Evolutionary conservation across 257 asterid species (phyloP).

Genomic region (Solanum pinnatisectum): DNA sequence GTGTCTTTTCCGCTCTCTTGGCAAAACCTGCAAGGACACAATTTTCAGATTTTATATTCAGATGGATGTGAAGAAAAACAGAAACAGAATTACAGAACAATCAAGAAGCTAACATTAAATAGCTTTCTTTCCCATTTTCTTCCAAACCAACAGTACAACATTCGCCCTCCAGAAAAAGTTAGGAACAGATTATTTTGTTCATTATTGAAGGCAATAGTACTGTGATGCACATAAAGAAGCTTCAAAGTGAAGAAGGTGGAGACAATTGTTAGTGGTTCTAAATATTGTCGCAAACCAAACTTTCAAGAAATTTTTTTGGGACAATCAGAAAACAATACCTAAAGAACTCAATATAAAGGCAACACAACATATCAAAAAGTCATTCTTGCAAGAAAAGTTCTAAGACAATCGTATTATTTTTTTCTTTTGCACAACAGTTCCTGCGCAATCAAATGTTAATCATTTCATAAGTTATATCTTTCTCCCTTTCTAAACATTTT

Average conservation of each 20-base stretch:
- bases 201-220: not conserved
- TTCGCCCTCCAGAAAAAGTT: not conserved
- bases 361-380: not conserved
- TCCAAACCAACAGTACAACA: not conserved
- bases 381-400: not conserved
- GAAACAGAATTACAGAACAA: not conserved
- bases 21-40: slow-evolving; percentile 50
- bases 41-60: not conserved
- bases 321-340: not conserved
- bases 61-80: not conserved
- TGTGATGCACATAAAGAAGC: not conserved
- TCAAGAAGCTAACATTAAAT: not conserved
- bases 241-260: not conserved
- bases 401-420: not conserved
- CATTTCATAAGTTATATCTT: not conserved
- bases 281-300: not conserved
- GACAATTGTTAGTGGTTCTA: not conserved
- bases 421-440: not conserved
- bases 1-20: slow-evolving; percentile 82
- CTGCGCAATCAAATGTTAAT: not conserved
- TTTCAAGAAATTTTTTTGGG: not conserved
- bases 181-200: not conserved
- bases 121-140: not conserved
- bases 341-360: not conserved
- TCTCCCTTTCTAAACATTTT: not conserved